These are phyloP conservation scores for Mortierella antarctica DNA, from an alignment of 192 early-diverging fungal genomes.

Conservation along the genomic window DNA sequence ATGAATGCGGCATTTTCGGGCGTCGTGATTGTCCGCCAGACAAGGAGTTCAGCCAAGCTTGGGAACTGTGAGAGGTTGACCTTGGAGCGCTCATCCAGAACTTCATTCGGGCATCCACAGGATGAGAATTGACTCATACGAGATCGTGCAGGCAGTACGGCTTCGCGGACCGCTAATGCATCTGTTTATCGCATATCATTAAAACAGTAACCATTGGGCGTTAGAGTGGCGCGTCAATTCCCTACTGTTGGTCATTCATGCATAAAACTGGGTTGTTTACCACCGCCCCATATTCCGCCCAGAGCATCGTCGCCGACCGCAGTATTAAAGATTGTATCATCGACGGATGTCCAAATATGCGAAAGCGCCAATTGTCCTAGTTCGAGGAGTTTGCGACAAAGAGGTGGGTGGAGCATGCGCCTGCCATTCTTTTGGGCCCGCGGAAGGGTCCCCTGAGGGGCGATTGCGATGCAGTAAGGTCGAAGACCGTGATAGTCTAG, in stretches of 20 bases:
- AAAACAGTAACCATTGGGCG: neutral
- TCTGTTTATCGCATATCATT: neutral
- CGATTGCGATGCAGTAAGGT: conserved; percentile 69
- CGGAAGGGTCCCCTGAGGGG: conserved; percentile 67
- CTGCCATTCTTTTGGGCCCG: conserved; percentile 74
- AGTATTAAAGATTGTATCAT: conserved; percentile 66
- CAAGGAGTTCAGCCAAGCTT: conserved; percentile 76
- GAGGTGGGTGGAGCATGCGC: conserved; percentile 65
- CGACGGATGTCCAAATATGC: conserved; percentile 63
- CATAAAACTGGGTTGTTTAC: conserved; percentile 2
- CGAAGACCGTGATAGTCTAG: conserved; percentile 68
- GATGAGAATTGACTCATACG: conserved; percentile 66
- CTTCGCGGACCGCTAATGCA: conserved; percentile 19
- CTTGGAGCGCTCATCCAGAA: conserved; percentile 74
- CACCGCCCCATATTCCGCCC: conserved; percentile 57
- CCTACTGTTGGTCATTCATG: neutral
- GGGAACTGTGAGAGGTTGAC: conserved; percentile 72
- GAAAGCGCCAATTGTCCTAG: conserved; percentile 64
- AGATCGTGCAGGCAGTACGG: neutral
- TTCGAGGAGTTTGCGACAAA: conserved; percentile 70
- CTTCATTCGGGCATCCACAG: conserved; percentile 63
- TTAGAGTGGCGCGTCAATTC: neutral
- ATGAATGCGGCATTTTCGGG: conserved; percentile 73
- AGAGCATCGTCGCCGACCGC: conserved; percentile 55
- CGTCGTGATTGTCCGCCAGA: conserved; percentile 70